Conservation (phyloP, 345 rosid genomes). For the Psidium guajava region DNA sequence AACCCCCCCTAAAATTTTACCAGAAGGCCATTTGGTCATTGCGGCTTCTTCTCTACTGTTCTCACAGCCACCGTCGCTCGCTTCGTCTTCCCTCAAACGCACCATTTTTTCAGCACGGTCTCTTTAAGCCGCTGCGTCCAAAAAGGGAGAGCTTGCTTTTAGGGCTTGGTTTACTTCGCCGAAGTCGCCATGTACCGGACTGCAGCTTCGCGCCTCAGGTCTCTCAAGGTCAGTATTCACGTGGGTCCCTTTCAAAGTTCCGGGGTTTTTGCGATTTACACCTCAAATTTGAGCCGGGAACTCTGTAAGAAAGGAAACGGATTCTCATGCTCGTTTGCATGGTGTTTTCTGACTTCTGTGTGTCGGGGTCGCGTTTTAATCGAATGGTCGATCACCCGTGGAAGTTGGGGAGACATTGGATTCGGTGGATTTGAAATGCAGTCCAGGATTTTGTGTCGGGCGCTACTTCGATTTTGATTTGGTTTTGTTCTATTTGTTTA, state of each 20-base stretch:
- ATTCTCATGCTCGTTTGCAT: background rate
- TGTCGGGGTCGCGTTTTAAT: background rate
- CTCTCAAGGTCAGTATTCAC: constrained; percentile 35
- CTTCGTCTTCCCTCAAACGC: background rate
- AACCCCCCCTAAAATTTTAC: background rate
- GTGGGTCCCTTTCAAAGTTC: background rate
- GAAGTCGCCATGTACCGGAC: constrained; percentile 35
- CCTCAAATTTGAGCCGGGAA: background rate
- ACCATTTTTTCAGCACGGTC: background rate
- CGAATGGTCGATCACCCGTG: background rate
- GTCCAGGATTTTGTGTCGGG: background rate
- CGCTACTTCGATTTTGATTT: background rate
- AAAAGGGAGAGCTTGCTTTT: background rate
- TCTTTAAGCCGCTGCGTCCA: background rate
- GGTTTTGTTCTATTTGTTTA: background rate
- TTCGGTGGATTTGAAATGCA: background rate
- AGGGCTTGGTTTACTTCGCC: background rate
- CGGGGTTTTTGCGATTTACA: background rate
- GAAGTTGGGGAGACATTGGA: background rate
- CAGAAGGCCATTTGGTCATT: background rate
- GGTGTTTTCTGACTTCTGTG: background rate
- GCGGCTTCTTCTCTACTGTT: background rate
- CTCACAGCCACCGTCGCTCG: background rate
- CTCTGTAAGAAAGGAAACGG: background rate
- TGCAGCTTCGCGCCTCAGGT: constrained; percentile 39